Evolutionary conservation across 768 basidiomycete genomes (phyloP).

Genomic region (Boletus subparvulus): DNA sequence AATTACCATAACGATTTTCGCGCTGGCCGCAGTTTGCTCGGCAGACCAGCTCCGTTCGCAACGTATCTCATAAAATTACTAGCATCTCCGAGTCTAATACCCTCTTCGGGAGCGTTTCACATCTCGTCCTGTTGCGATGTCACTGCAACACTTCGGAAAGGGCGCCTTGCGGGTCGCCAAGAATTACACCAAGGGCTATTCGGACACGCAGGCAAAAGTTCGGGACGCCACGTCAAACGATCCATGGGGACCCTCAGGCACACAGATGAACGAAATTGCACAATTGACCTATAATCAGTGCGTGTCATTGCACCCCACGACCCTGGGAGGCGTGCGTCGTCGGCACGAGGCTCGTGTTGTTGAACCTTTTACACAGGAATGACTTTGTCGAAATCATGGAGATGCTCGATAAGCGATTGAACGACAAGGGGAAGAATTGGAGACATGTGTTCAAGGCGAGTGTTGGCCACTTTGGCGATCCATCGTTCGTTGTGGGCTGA

Average conservation of each 20-base stretch:
- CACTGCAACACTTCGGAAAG: conserved; percentile 80
- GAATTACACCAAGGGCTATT: conserved; percentile 95
- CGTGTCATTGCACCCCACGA: conserved; percentile 24
- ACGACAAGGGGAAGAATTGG: conserved; percentile 99
- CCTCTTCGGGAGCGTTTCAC: not conserved
- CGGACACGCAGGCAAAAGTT: conserved; percentile 92
- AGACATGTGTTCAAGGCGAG: conserved; percentile 96
- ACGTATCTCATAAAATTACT: conserved; percentile 11
- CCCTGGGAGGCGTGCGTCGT: not conserved
- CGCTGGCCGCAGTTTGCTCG: conserved; percentile 7
- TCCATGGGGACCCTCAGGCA: conserved; percentile 95
- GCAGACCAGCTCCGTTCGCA: conserved; percentile 20
- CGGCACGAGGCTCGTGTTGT: not conserved
- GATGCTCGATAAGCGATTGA: conserved; percentile 97
- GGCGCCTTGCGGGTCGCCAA: conserved; percentile 85
- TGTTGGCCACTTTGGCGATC: not conserved
- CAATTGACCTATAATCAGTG: conserved; percentile 97
- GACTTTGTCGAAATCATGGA: conserved; percentile 99
- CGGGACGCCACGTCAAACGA: conserved; percentile 97
- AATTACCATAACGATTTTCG: not conserved
- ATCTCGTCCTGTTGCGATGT: conserved; percentile 31
- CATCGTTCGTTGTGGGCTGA: conserved; percentile 8
- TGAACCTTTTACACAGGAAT: conserved; percentile 44
- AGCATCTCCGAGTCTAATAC: conserved; percentile 9
- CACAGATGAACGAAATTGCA: conserved; percentile 99